A percentile compares a stretch with the other conserved stretches of the same genome.
Conservation (phyloP, 768 basidiomycete genomes). For the Trametes villosa region DNA sequence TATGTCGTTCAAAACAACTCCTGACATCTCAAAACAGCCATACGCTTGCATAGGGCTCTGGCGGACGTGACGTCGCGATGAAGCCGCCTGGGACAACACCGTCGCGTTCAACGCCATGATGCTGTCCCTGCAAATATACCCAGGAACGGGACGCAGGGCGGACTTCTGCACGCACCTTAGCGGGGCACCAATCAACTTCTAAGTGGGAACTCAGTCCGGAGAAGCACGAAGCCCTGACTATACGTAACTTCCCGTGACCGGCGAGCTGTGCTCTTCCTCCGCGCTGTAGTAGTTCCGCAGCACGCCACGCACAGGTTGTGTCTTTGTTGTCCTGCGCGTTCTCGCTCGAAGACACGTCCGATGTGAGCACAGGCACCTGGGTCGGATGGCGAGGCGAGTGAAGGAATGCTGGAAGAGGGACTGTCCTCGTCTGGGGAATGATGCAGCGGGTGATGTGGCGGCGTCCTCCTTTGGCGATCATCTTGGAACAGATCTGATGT, state of each 20-base stretch:
- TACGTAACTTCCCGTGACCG: constrained; percentile 17
- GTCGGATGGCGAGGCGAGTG: not conserved
- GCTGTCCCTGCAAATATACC: no score
- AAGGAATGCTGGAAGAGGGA: not conserved
- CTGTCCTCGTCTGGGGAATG: not conserved
- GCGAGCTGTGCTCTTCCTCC: not conserved
- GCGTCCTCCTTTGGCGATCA: constrained; percentile 10
- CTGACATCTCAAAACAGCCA: no score
- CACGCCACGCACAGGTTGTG: not conserved
- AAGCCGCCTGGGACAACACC: no score
- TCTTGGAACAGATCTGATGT: constrained; percentile 10
- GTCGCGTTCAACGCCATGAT: no score
- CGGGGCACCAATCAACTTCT: not conserved
- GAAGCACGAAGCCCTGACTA: not conserved
- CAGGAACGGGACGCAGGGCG: no score
- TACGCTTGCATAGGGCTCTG: no score
- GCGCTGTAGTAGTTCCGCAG: not conserved
- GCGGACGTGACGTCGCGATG: no score
- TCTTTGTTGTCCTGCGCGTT: not conserved
- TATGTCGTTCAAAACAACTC: no score
- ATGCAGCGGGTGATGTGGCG: constrained; percentile 19
- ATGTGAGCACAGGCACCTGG: not conserved
- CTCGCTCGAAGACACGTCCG: not conserved
- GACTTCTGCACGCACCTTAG: no score
- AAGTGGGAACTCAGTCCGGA: not conserved